Conservation (phyloP, 2,329 filamentous ascomycete species). For the Volutella citrinella region DNA sequence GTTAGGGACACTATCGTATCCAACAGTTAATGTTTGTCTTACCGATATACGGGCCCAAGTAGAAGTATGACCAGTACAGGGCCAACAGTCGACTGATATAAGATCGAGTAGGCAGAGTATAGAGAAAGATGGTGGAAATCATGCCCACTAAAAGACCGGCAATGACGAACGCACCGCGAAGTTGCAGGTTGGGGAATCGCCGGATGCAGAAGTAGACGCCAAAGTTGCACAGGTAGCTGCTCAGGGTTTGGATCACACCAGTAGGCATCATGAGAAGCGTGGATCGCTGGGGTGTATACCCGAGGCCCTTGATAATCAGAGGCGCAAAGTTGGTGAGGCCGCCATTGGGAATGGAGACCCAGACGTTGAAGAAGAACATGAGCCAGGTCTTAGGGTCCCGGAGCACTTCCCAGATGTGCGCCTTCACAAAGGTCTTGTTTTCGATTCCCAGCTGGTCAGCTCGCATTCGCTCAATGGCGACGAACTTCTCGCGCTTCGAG, state of each 20-base stretch:
- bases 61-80: conserved; percentile 32
- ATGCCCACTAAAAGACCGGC: conserved; percentile 20
- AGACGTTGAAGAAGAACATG: conserved; percentile 48
- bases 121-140: conserved; percentile 25
- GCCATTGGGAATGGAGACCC: conserved; percentile 9
- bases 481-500: conserved; percentile 41
- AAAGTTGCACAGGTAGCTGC: conserved; percentile 35
- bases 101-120: conserved; percentile 25
- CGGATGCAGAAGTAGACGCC: conserved; percentile 29
- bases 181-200: conserved; percentile 13
- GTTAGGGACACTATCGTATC: too few relatives aligned
- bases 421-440: conserved; percentile 46
- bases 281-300: conserved; percentile 35
- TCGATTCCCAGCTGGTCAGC: conserved; percentile 49
- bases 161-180: conserved; percentile 13
- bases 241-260: conserved; percentile 29
- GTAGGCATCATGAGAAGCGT: conserved; percentile 30
- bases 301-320: conserved; percentile 30
- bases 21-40: too few relatives aligned
- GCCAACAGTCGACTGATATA: conserved; percentile 28
- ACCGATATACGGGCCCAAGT: conserved; percentile 27
- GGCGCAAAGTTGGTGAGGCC: conserved; percentile 10
- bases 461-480: conserved; percentile 46
- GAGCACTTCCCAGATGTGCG: conserved; percentile 43
- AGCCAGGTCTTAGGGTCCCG: conserved; percentile 59